These are phyloP conservation scores for Globisporangium rhizosaccharum DNA, from an alignment of 352 stramenopile species.

Conservation along the genomic window DNA sequence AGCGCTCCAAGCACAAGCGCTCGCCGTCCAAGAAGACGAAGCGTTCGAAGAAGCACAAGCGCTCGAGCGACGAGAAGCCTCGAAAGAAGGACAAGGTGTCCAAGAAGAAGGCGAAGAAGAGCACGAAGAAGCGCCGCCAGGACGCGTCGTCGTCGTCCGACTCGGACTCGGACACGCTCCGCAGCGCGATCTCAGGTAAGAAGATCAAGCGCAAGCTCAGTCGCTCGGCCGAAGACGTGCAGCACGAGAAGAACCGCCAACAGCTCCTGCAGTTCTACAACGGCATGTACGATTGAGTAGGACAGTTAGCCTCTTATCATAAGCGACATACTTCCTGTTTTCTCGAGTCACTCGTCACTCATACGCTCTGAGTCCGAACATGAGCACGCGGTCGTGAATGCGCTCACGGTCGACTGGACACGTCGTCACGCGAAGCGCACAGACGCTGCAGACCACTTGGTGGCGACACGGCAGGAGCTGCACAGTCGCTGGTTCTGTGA, in stretches of 20 bases:
- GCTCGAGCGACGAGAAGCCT: too few relatives aligned
- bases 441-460: conserved; percentile 52
- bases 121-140: conserved; percentile 20
- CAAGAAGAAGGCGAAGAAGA: conserved; percentile 31
- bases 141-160: conserved; percentile 23
- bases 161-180: conserved; percentile 61
- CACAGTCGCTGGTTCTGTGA: conserved; percentile 38
- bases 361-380: conserved; percentile 53
- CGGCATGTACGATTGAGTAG: conserved; percentile 70
- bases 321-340: too few relatives aligned
- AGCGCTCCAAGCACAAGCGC: conserved; percentile 4
- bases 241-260: conserved; percentile 68
- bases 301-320: too few relatives aligned
- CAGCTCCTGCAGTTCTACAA: conserved; percentile 87
- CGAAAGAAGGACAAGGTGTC: too few relatives aligned
- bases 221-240: conserved; percentile 45
- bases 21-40: conserved; percentile 27
- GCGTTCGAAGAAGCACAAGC: conserved; percentile 20
- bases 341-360: background rate
- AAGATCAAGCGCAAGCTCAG: conserved; percentile 83
- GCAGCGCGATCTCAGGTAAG: conserved; percentile 80
- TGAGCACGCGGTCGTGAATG: conserved; percentile 62
- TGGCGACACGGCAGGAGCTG: conserved; percentile 55
- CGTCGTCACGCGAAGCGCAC: conserved; percentile 35
- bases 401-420: conserved; percentile 57